Conservation (phyloP, 1,284 basidiomycete genomes). For the Irpex lacteus region DNA sequence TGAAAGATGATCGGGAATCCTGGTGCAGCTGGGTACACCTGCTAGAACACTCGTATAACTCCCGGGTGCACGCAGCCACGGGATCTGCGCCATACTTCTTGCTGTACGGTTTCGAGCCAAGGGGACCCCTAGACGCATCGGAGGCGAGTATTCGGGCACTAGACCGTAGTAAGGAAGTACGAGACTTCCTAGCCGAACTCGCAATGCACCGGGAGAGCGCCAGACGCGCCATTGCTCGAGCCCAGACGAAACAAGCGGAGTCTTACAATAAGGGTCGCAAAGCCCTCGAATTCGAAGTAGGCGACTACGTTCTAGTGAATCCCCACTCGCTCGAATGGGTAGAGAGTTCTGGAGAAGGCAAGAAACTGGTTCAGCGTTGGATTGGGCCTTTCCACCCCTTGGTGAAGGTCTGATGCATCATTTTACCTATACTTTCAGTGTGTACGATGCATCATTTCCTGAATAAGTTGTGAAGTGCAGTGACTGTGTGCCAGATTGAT, state of each 20-base stretch:
- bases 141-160: neutral
- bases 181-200: constrained; percentile 2
- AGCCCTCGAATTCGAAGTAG: constrained; percentile 18
- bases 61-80: no score
- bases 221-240: constrained; percentile 15
- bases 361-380: constrained; percentile 27
- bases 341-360: constrained; percentile 25
- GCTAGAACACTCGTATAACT: no score
- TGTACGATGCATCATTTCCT: no score
- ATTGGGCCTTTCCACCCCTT: neutral
- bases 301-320: constrained; percentile 29
- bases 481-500: no score
- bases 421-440: no score
- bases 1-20: no score
- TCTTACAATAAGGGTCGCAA: constrained; percentile 11
- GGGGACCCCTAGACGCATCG: no score
- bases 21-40: no score
- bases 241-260: constrained; percentile 13
- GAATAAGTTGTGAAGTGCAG: no score
- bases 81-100: no score
- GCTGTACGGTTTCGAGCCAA: no score
- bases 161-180: neutral
- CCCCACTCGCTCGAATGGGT: constrained; percentile 27
- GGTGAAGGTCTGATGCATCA: no score
- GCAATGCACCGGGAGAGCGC: constrained; percentile 14